A percentile compares a stretch with the other conserved stretches of the same genome.
Evolutionary conservation across 2,329 filamentous ascomycete species (phyloP).

Genomic region (Aspergillus sp.): DNA sequence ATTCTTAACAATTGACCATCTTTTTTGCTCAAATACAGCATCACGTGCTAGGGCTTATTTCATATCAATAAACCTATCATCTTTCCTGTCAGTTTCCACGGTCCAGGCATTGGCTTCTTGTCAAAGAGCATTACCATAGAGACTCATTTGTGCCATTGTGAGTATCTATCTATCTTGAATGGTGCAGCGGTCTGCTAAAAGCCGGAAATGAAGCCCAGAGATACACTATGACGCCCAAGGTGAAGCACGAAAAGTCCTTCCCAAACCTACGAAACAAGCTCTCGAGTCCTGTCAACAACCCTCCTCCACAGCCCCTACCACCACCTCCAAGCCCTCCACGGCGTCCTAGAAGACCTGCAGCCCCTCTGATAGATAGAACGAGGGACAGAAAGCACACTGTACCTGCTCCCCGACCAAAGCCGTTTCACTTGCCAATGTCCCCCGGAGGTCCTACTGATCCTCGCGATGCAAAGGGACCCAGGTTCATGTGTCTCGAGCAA

Average conservation of each 20-base stretch:
- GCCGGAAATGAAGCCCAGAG: too few relatives aligned
- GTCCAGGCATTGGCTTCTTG: too few relatives aligned
- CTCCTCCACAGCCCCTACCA: background rate
- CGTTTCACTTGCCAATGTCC: background rate
- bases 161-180: too few relatives aligned
- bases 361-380: background rate
- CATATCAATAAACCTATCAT: too few relatives aligned
- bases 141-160: too few relatives aligned
- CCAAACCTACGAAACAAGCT: background rate
- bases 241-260: background rate
- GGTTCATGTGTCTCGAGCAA: conserved; percentile 3
- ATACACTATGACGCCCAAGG: background rate
- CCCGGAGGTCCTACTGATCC: background rate
- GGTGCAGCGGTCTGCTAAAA: too few relatives aligned
- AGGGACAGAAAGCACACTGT: background rate
- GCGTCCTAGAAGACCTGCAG: background rate
- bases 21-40: too few relatives aligned
- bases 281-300: background rate
- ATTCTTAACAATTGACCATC: too few relatives aligned
- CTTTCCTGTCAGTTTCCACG: too few relatives aligned
- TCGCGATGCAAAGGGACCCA: background rate
- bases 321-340: background rate
- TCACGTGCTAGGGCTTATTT: too few relatives aligned
- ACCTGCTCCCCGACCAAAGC: background rate
- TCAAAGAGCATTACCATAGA: too few relatives aligned